These are phyloP conservation scores for Wickerhamomyces bisporus DNA, from an alignment of 805 yeast species.

Conservation along the genomic window DNA sequence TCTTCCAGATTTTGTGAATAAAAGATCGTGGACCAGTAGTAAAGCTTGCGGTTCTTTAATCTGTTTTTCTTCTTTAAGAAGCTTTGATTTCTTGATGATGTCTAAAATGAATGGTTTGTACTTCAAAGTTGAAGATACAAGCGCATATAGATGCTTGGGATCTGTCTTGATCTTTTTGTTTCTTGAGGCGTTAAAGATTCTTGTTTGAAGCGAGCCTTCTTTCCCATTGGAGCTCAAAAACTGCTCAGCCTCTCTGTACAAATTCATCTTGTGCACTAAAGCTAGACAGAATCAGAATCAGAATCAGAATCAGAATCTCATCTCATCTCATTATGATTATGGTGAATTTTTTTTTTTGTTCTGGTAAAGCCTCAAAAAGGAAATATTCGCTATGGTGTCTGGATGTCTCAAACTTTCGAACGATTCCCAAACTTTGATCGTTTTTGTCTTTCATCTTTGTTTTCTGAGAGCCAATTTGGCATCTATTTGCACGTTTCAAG, in stretches of 20 bases:
- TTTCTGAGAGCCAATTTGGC: no score
- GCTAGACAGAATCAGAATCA: background rate
- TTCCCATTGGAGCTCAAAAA: slow-evolving; percentile 26
- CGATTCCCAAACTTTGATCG: background rate
- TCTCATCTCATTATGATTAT: no score
- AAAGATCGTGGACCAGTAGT: slow-evolving; percentile 74
- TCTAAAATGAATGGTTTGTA: slow-evolving; percentile 59
- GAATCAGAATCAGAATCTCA: no score
- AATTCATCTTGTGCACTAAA: slow-evolving; percentile 14
- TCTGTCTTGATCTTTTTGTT: slow-evolving; percentile 47
- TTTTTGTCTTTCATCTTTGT: background rate
- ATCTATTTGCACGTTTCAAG: no score
- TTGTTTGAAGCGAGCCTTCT: slow-evolving; percentile 49
- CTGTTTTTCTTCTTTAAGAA: slow-evolving; percentile 51
- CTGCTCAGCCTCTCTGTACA: slow-evolving; percentile 35
- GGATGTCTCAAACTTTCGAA: no score
- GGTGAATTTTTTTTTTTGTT: no score
- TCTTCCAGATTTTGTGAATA: slow-evolving; percentile 70
- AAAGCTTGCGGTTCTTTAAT: slow-evolving; percentile 50
- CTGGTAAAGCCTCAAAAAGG: no score
- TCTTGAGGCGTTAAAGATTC: slow-evolving; percentile 47
- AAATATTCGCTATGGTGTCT: no score
- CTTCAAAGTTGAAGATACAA: slow-evolving; percentile 71
- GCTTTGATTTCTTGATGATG: slow-evolving; percentile 61
- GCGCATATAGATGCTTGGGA: slow-evolving; percentile 83